Percentiles rank a stretch among this genome's conserved stretches.
These are phyloP conservation scores for Aspergillus sp. DNA, from an alignment of 2,329 filamentous ascomycete genomes.

Conservation along the genomic window DNA sequence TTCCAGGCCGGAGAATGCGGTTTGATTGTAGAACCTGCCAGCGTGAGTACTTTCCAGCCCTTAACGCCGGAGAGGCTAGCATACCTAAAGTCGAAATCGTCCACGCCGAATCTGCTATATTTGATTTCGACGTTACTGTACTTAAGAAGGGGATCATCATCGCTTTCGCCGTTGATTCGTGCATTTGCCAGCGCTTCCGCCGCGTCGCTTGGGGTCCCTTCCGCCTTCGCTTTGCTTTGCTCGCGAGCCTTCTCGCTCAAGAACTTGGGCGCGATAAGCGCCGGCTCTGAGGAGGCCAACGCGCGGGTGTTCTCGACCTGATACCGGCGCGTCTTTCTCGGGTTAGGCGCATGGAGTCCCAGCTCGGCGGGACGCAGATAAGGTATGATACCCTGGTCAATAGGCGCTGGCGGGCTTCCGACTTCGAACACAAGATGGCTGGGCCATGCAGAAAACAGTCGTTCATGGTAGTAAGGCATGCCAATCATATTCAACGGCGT, in stretches of 20 bases:
- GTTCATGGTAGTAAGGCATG: slow-evolving; percentile 87
- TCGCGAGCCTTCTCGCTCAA: slow-evolving; percentile 85
- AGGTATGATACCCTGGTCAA: slow-evolving; percentile 61
- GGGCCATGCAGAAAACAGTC: slow-evolving; percentile 81
- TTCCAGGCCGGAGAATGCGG: slow-evolving; percentile 80
- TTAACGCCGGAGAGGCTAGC: slow-evolving; percentile 68
- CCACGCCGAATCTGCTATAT: slow-evolving; percentile 98
- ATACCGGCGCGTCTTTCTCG: slow-evolving; percentile 63
- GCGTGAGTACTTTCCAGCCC: slow-evolving; percentile 52
- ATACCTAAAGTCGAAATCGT: slow-evolving; percentile 97
- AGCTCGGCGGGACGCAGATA: slow-evolving; percentile 63
- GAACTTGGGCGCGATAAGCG: slow-evolving; percentile 73
- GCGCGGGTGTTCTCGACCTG: slow-evolving; percentile 71
- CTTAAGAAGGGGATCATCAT: slow-evolving; percentile 74
- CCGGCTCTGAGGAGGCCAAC: slow-evolving; percentile 50
- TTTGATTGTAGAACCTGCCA: slow-evolving; percentile 82
- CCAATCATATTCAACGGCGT: slow-evolving; percentile 77
- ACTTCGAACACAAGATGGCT: slow-evolving; percentile 74
- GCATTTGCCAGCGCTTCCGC: slow-evolving; percentile 57
- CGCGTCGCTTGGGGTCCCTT: slow-evolving; percentile 44
- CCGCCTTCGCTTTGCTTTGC: slow-evolving; percentile 31
- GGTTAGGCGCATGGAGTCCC: slow-evolving; percentile 69
- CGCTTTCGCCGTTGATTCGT: slow-evolving; percentile 61
- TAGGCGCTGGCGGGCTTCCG: slow-evolving; percentile 67
- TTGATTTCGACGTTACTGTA: slow-evolving; percentile 96